phyloP scores from a whole-genome alignment of 2,329 filamentous ascomycete genomes.

The Neonectria ditissima region DNA sequence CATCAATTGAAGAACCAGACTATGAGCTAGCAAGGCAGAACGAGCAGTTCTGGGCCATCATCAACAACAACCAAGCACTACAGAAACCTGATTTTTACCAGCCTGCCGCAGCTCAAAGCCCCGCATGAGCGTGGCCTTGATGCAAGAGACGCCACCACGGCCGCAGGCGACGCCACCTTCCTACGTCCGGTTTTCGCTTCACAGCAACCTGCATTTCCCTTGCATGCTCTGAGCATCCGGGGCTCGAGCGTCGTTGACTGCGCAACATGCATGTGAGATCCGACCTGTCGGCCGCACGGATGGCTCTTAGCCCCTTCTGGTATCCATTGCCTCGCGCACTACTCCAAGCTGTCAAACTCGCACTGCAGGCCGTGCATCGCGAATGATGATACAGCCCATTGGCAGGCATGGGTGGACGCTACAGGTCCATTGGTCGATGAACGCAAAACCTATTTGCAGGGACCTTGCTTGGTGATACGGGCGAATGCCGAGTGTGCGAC shows the following conservation, averaged over 20 bases:
- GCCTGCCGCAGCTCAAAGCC: slow-evolving; percentile 23
- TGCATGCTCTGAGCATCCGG: slow-evolving; percentile 33
- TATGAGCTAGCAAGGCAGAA: slow-evolving; percentile 52
- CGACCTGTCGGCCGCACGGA: slow-evolving; percentile 30
- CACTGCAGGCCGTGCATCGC: neutral
- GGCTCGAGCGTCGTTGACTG: slow-evolving; percentile 31
- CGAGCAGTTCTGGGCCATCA: slow-evolving; percentile 58
- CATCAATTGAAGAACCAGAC: slow-evolving; percentile 32
- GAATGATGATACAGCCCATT: slow-evolving; percentile 3
- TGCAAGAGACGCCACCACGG: slow-evolving; percentile 21
- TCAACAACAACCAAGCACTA: slow-evolving; percentile 55
- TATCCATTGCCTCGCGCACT: slow-evolving; percentile 11
- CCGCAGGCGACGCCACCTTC: slow-evolving; percentile 27
- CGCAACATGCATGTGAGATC: slow-evolving; percentile 28
- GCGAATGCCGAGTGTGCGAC: slow-evolving; percentile 10
- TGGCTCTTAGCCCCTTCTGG: neutral
- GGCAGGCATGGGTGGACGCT: slow-evolving; percentile 1
- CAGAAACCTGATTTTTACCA: slow-evolving; percentile 34
- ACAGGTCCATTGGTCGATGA: slow-evolving; percentile 4
- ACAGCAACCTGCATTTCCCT: slow-evolving; percentile 29
- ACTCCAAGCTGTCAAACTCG: slow-evolving; percentile 1
- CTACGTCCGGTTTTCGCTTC: slow-evolving; percentile 24
- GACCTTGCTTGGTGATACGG: slow-evolving; percentile 2
- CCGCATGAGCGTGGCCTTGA: slow-evolving; percentile 19
- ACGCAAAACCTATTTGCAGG: neutral